Evolutionary conservation across 2,329 filamentous ascomycete genomes (phyloP), one percentile per base, ranked within the genome.

Genomic region (Magnaporthiopsis incrustans): DNA sequence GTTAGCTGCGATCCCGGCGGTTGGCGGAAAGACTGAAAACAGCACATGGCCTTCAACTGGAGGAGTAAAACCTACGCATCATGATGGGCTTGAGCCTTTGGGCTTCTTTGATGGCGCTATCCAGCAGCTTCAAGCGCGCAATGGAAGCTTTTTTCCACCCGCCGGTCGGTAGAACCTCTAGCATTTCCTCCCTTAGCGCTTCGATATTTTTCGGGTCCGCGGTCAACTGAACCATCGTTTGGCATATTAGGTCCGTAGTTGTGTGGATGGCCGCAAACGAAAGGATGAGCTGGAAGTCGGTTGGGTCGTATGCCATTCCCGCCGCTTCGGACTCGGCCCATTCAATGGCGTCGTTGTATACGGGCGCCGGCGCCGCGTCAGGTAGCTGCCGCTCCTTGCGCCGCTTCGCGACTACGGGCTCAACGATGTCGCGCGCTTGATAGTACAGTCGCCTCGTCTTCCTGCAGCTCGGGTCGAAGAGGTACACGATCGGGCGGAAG

Each of bases 391-490:
- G 30, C 58, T 59, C 58, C n/a, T 18, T 35, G 30, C 58, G 58
- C 30, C 58, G 58, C 30, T 18, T 7, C 30, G 32, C 26, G 0
- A 59, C 58, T 18, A n/a, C 18, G 1, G 58, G 58, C 30, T 59
- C 58, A 18, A 35, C 58, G 15, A 59, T 59, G 58, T 11, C 35
- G 58, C 58, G 22, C 30, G 58, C 58, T 10, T n/a, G 30, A 5
- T 30, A 30, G 27, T 30, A 30, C 35, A 59, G 30, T 35, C 7
- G 15, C 27, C 58, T 10, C 4, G 35, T 15, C 35, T 38, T 12
- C 11, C 12, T 38, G 35, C 35, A 38, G 12, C 10, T 15, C 8
- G 35, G 35, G 5, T 83, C 78, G 35, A 33, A 18, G 15, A n/a
- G 32, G n/a, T 32, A 59, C 8, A 59, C 33, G 12, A 59, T 1